phyloP scores from a whole-genome alignment of 495 filamentous ascomycete genomes.

The Glarea lozoyensis region DNA sequence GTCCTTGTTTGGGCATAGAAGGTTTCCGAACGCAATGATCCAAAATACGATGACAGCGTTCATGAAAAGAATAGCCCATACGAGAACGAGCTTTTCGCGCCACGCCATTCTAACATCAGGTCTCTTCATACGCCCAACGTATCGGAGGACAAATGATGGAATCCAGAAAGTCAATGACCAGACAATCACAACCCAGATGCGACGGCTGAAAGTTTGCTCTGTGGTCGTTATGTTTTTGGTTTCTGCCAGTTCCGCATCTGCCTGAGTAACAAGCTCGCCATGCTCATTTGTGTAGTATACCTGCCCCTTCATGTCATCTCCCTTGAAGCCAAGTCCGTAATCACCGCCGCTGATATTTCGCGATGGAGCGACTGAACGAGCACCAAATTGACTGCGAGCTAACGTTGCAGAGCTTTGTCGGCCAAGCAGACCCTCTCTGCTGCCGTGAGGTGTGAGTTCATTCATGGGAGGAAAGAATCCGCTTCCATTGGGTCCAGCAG shows the following conservation, averaged over 20 bases:
- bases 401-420: conserved; percentile 48
- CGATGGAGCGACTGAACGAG: conserved; percentile 67
- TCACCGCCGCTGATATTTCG: conserved; percentile 62
- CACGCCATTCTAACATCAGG: conserved; percentile 75
- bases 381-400: conserved; percentile 38
- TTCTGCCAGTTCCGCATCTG: conserved; percentile 70
- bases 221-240: conserved; percentile 68
- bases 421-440: conserved; percentile 61
- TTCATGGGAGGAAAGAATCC: conserved; percentile 62
- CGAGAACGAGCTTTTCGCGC: conserved; percentile 81
- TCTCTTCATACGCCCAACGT: conserved; percentile 88
- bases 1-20: conserved; percentile 86
- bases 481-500: conserved; percentile 44
- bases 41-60: conserved; percentile 86
- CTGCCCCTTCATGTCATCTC: conserved; percentile 67
- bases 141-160: conserved; percentile 73
- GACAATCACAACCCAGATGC: conserved; percentile 69
- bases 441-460: conserved; percentile 53
- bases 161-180: conserved; percentile 94
- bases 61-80: conserved; percentile 69
- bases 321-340: conserved; percentile 78
- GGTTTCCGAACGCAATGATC: conserved; percentile 75
- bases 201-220: conserved; percentile 51
- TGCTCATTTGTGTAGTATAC: conserved; percentile 57
- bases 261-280: conserved; percentile 40